A percentile compares a stretch with the other conserved stretches of the same genome.
These are phyloP conservation scores for Miscanthus lutarioriparius DNA, from an alignment of 176 grass and related monocot species.

Conservation along the genomic window DNA sequence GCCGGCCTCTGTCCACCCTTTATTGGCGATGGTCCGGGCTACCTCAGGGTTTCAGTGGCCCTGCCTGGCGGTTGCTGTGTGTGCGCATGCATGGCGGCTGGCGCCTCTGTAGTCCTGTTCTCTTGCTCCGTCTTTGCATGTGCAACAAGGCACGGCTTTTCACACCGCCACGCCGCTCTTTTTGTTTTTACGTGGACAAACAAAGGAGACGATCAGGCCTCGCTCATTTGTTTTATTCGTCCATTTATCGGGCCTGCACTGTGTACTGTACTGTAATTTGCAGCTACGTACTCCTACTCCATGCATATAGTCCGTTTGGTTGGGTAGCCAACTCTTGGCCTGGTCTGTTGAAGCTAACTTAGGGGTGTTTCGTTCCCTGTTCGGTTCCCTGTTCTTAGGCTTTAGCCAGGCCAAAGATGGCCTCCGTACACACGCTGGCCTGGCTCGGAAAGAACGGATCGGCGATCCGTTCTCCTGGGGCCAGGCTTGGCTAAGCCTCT, in stretches of 20 bases:
- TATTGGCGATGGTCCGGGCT: background rate
- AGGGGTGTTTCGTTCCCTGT: too few relatives aligned
- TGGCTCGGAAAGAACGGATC: too few relatives aligned
- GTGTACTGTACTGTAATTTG: background rate
- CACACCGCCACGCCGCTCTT: background rate
- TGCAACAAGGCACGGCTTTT: conserved; percentile 16
- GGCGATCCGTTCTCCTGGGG: too few relatives aligned
- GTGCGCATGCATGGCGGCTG: background rate
- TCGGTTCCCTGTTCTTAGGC: too few relatives aligned
- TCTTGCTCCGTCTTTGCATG: background rate
- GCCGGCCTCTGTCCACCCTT: background rate
- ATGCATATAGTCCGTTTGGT: too few relatives aligned
- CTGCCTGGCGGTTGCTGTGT: too few relatives aligned
- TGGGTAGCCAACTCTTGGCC: too few relatives aligned
- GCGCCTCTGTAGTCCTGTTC: background rate
- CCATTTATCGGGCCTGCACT: too few relatives aligned
- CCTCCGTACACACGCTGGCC: too few relatives aligned
- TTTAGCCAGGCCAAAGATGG: too few relatives aligned
- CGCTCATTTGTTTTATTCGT: background rate
- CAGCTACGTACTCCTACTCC: background rate
- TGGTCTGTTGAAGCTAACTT: too few relatives aligned
- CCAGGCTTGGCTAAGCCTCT: too few relatives aligned
- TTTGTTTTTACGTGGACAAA: conserved; percentile 24
- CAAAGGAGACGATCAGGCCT: background rate
- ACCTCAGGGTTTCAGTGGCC: background rate